Evolutionary conservation across 2,329 filamentous ascomycete species (phyloP).

Genomic region (Chaetomium strumarium): DNA sequence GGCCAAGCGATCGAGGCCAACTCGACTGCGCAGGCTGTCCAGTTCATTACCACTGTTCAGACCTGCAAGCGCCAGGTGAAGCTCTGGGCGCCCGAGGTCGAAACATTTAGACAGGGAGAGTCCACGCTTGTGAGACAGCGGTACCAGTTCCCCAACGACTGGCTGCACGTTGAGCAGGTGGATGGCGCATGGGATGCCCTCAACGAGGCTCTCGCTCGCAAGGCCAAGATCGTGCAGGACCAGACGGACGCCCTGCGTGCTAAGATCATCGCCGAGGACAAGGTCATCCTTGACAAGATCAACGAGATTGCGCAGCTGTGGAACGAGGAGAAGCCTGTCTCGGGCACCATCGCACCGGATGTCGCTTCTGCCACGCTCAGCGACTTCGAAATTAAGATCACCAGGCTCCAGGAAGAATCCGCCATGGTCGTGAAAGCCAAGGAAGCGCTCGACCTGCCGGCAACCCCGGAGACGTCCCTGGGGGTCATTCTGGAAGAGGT

Average conservation of each 20-base stretch:
- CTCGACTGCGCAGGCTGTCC: conserved; percentile 93
- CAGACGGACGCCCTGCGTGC: conserved; percentile 91
- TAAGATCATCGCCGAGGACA: conserved; percentile 92
- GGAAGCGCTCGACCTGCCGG: conserved; percentile 86
- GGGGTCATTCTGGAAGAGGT: conserved; percentile 89
- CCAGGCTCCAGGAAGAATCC: conserved; percentile 76
- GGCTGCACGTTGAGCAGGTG: conserved; percentile 93
- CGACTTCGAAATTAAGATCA: conserved; percentile 79
- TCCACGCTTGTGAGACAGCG: conserved; percentile 85
- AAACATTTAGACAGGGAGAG: conserved; percentile 92
- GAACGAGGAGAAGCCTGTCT: conserved; percentile 96
- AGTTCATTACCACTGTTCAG: conserved; percentile 97
- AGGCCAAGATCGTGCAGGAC: conserved; percentile 91
- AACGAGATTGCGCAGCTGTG: conserved; percentile 77
- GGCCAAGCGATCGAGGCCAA: conserved; percentile 86
- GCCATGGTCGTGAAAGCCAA: conserved; percentile 96
- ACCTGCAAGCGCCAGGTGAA: conserved; percentile 92
- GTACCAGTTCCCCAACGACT: conserved; percentile 89
- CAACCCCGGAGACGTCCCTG: conserved; percentile 73
- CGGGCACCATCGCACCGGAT: conserved; percentile 85
- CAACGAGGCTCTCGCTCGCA: conserved; percentile 84
- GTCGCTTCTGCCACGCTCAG: conserved; percentile 77
- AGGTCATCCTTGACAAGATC: conserved; percentile 84
- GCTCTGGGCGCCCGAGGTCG: conserved; percentile 90
- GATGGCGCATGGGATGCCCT: conserved; percentile 93